Evolutionary conservation across 441 rosid species (phyloP).

Genomic region (Metrosideros polymorpha): DNA sequence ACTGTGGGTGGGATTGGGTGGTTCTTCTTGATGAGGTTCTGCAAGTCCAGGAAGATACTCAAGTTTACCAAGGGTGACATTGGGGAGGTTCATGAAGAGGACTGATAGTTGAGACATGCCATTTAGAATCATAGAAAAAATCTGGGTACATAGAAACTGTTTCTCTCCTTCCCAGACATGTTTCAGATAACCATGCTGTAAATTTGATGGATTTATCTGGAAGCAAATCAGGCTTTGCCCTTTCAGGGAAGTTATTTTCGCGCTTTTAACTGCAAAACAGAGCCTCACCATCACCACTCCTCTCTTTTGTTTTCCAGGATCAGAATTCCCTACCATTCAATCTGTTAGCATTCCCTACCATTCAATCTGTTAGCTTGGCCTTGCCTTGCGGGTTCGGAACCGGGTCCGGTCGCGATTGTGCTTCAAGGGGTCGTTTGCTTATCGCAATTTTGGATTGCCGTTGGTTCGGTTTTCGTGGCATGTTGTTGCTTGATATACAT

Average conservation of each 20-base stretch:
- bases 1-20: constrained; percentile 50
- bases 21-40: constrained; percentile 49
- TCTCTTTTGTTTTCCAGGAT: neutral
- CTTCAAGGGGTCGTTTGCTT: neutral
- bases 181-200: neutral
- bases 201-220: neutral
- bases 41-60: constrained; percentile 36
- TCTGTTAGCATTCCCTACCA: neutral
- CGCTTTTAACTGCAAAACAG: neutral
- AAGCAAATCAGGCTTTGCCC: neutral
- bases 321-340: no score
- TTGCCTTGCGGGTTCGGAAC: no score
- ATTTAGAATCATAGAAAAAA: neutral
- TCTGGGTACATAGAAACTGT: neutral
- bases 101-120: neutral
- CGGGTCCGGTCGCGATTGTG: neutral
- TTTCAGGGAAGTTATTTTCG: neutral
- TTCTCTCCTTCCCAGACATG: neutral
- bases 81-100: neutral
- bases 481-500: neutral
- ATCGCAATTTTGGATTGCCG: neutral
- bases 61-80: constrained; percentile 19
- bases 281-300: neutral
- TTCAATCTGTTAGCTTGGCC: neutral
- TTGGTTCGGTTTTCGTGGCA: neutral